Base-by-base conservation (phyloP, 352 stramenopile species). In the Phytophthora cactorum region DNA sequence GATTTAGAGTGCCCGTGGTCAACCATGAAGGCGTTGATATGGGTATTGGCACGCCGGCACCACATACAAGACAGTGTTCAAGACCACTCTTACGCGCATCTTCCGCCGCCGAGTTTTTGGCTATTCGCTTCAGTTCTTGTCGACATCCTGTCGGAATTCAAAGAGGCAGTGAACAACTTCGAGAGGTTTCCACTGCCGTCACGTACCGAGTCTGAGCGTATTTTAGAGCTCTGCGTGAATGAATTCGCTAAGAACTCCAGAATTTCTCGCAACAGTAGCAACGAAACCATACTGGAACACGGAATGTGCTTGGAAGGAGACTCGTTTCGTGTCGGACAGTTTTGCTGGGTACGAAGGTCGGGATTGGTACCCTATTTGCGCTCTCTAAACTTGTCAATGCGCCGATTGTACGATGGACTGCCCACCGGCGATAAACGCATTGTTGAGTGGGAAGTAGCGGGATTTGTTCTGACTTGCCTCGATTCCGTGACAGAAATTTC, bases 1-100 rank as follows among this genome's bases (percentile, higher is more conserved):
- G 43, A 64, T 22, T 2, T 17, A 29, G 43, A 31, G 15, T 63
- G 47, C 34, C 62, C 61, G 4, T 59, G 52, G 44, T 71, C 67
- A 2, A 32, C 54, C 28, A 25, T 70, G n/a, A 46, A 47, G 4
- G 8, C 32, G 14, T 50, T 59, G 4, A 27, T 50, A 14, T 74
- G 69, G 53, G 1, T 52, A 11, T 39, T 51, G 17, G n/a, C 53
- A 22, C 46, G 28, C 45, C 34, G 57, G 22, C 57, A 60, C 41
- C 46, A 29, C n/a, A 32, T 60, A 39, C 53, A 41, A 12, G 41
- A 43, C 29, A 34, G 14, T 22, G n/a, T 41, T 44, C 27, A 60
- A 28, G 53, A 34, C 14, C 15, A 52, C 34, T 28, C 41, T 22
- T 60, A 39, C n/a, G 28, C 14, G 27, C 39, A 60, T n/a, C 7